Evolutionary conservation across 306 rosid species (phyloP), one percentile per base, ranked within the genome.

Genomic region (Delonix regia): DNA sequence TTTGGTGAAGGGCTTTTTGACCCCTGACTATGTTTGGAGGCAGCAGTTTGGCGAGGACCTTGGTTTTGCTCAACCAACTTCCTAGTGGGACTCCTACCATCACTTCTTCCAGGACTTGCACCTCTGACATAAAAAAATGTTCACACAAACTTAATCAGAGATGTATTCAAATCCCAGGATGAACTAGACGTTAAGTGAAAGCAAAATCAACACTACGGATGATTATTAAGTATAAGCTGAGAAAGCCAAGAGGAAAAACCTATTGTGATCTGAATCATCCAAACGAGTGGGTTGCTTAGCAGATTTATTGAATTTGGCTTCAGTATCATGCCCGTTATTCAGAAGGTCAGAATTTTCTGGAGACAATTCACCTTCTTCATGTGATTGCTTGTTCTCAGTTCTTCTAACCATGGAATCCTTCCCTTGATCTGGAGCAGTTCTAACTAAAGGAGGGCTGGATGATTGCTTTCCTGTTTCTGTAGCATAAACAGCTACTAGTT

Each of bases 281-380:
- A 88, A 86, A 84, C 70, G 16, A 21, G 91, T 71, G 30, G 44
- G 84, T 76, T 57, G 88, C 78, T 82, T 77, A 71, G 83, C 74
- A 73, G 81, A 80, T 83, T 84, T 83, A 78, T 73, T 72, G 30
- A 80, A 82, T 52, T 78, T 87, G 71, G 87, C 83, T 77, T 82
- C 85, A 63, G 87, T 79, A 64, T 85, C 86, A 64, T 81, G 88
- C 82, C 97, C 89, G 0, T 87, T 86, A 73, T 79, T 86, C 75
- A 38, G 73, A 85, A 71, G 64, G 39, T 63, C 89, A 24, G 77
- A 87, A 85, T 85, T 84, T 87, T 90, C 90, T 36, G 92, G 98
- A 83, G 97, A 86, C 76, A 90, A 22, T 80, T 93, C 97, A 75
- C 92, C 94, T 81, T 91, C 99, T 87, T 91, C 99, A 75, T 86